Percentiles rank a stretch among this genome's conserved stretches.
Conservation (phyloP, 805 yeast species). For the Ogataea pini region DNA sequence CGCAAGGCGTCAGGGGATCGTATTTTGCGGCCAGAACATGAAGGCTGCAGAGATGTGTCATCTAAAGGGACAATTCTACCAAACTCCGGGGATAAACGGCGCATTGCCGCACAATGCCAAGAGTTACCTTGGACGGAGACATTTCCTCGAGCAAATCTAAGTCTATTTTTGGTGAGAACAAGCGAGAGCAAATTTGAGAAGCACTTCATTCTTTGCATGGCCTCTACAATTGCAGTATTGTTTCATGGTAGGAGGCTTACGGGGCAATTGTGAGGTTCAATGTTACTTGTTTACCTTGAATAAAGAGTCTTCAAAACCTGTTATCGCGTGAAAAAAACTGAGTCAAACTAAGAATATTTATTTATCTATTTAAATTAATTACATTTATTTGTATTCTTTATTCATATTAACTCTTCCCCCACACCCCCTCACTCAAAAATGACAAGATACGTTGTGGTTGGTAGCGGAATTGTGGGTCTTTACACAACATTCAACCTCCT, state of each 20-base stretch:
- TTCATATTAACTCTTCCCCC: not conserved
- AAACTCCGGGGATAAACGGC: constrained; percentile 1
- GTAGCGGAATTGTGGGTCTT: constrained; percentile 68
- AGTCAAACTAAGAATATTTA: not conserved
- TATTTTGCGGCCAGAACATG: not conserved
- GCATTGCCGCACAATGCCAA: not conserved
- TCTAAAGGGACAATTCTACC: not conserved
- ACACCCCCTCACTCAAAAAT: not conserved
- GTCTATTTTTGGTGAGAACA: too few relatives aligned
- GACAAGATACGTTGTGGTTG: constrained; percentile 32
- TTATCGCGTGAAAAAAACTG: not conserved
- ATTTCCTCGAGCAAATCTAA: too few relatives aligned
- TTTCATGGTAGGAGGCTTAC: not conserved
- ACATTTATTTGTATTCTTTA: not conserved
- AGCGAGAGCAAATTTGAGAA: too few relatives aligned
- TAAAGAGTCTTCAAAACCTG: not conserved
- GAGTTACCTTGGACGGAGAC: not conserved
- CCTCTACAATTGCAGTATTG: too few relatives aligned
- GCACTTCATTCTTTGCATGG: too few relatives aligned
- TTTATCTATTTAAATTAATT: not conserved
- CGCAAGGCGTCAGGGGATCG: not conserved
- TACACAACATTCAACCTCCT: constrained; percentile 58
- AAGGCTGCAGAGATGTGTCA: not conserved
- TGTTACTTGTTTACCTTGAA: not conserved
- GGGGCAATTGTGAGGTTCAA: not conserved